A percentile compares a stretch with the other conserved stretches of the same genome.
Conservation (phyloP, 495 filamentous ascomycete genomes). For the Neurospora discreta region DNA sequence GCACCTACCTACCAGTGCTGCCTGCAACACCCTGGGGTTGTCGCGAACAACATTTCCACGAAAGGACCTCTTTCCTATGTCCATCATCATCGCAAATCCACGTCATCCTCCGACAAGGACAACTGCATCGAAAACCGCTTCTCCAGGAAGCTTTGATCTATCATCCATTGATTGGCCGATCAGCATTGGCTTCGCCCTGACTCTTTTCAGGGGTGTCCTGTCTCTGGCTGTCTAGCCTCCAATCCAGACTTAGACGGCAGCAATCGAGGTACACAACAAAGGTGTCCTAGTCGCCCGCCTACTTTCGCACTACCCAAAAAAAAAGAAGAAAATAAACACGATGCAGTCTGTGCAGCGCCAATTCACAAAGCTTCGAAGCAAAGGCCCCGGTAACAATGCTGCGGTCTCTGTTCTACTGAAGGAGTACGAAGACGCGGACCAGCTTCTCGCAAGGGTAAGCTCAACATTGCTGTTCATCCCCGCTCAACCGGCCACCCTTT, state of each 20-base stretch:
- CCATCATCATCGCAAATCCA: background rate
- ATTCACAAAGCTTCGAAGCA: conserved; percentile 60
- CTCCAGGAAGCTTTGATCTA: background rate
- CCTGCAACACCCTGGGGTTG: background rate
- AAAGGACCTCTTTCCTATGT: background rate
- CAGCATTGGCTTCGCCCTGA: background rate
- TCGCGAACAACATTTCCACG: background rate
- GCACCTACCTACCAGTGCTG: background rate
- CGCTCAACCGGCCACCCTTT: background rate
- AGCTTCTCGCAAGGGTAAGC: conserved; percentile 58
- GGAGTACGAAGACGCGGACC: conserved; percentile 79
- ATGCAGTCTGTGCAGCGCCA: conserved; percentile 77
- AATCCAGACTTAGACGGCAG: background rate
- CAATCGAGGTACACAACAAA: background rate
- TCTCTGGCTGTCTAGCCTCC: background rate
- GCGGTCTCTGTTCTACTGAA: conserved; percentile 65
- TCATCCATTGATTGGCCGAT: background rate
- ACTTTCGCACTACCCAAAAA: background rate
- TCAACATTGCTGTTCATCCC: background rate
- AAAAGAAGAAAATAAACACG: too few species aligned
- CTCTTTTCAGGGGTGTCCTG: background rate
- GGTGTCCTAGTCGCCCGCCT: background rate
- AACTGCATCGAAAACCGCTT: background rate
- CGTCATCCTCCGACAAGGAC: background rate
- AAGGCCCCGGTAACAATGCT: conserved; percentile 61